Conservation (phyloP, 2,329 filamentous ascomycete genomes). For the Botrytis paeoniae region DNA sequence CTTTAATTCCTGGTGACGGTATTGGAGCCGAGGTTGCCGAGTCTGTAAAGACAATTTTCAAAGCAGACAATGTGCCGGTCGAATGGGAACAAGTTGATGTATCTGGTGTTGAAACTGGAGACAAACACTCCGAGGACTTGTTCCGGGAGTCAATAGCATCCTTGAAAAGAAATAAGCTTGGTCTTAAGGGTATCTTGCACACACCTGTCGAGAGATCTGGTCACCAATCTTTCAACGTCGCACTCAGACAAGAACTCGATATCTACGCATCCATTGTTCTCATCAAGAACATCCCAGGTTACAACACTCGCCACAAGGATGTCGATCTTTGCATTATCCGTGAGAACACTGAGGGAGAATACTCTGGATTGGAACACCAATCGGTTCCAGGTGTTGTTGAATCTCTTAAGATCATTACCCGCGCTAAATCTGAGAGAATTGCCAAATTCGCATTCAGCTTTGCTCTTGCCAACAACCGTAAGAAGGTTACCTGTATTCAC, state of each 20-base stretch:
- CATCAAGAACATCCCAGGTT: conserved; percentile 99
- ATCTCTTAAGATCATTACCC: conserved; percentile 99
- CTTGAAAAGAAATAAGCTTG: conserved; percentile 96
- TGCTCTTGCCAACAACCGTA: conserved; percentile 95
- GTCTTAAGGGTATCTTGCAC: conserved; percentile 97
- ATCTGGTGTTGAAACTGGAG: conserved; percentile 79
- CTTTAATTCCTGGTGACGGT: conserved; percentile 96
- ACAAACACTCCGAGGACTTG: conserved; percentile 84
- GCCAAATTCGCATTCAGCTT: conserved; percentile 99
- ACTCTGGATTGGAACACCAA: conserved; percentile 98
- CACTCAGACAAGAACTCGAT: conserved; percentile 97
- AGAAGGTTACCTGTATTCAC: conserved; percentile 99
- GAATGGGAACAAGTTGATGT: conserved; percentile 99
- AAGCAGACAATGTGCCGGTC: conserved; percentile 97
- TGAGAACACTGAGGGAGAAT: conserved; percentile 99
- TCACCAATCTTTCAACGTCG: conserved; percentile 99
- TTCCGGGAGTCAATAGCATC: conserved; percentile 96
- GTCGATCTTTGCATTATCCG: conserved; percentile 99
- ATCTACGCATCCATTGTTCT: conserved; percentile 98
- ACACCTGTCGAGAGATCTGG: conserved; percentile 95
- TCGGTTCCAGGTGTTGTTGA: conserved; percentile 94
- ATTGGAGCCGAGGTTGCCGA: conserved; percentile 97
- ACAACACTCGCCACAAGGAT: conserved; percentile 94
- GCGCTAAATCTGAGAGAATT: conserved; percentile 98
- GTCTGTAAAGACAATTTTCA: conserved; percentile 98